Base-by-base conservation (phyloP, 805 yeast species). In the Kazachstania martiniae region DNA sequence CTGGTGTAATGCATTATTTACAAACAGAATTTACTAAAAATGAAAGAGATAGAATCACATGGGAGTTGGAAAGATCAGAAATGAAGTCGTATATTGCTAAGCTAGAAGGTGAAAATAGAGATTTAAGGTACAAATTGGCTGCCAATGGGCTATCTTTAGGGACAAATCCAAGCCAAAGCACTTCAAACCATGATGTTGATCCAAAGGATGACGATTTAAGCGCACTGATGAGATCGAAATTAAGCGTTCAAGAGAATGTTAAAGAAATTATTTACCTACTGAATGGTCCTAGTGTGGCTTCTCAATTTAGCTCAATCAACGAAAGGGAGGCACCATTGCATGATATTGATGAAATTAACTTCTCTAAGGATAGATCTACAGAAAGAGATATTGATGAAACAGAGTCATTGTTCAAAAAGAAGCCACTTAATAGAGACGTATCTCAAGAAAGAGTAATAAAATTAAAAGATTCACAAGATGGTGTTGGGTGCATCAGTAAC, bases 1-100 rank as follows among this genome's bases (percentile, higher is more conserved):
- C 65, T 27, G 80, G 81, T 31, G 74, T 75, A 21, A 72, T 75
- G 73, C 69, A 72, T 45, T 75, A 69, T 39, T 60, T 75, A 44
- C 81, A 75, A 47, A 58, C 68, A 16, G 80, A 75, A 43, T 74
- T 74, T 66, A 73, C 75, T 33, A 66, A 64, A 37, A 71, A 69
- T 48, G 81, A 75, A 47, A 66, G 72, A 34, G 74, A 71, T 41
- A 58, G 76, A 31, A 70, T 74, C 33, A 68, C 67, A 27, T 74
- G 77, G 76, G 75, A 69, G 37, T 55, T 72, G 32, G 80, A 74
- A 46, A 59, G 68, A 23, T 72, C 74, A 13, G 80, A 74, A 44
- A 69, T 74, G 77, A 69, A 64, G 51, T 59, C 65, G 18, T 49
- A 58, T 21, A 68, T 74, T 29, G 65, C 72, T 4, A 61, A 59